phyloP scores from a whole-genome alignment of 208 protist genomes.

The Phytomonas sp. region DNA sequence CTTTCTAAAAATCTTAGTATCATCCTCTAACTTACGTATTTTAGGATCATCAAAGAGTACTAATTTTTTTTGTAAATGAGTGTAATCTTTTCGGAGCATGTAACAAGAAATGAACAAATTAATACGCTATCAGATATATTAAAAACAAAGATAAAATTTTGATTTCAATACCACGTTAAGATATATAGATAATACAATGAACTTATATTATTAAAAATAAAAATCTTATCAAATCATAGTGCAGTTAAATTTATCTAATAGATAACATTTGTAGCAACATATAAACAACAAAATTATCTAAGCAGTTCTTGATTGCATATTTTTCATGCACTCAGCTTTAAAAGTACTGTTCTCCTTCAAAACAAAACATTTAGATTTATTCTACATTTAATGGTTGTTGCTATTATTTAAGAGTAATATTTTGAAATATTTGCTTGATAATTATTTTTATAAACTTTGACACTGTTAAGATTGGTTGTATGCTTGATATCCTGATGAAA shows the following conservation, averaged over 20 bases:
- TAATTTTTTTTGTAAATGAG: not conserved
- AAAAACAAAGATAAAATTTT: not conserved
- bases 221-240: not conserved
- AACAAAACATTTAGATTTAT: constrained; percentile 6
- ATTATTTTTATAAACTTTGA: constrained; percentile 4
- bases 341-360: not conserved
- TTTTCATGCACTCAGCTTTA: not conserved
- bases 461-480: not conserved
- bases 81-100: not conserved
- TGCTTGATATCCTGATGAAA: not conserved
- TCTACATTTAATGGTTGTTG: constrained; percentile 8
- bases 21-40: not conserved
- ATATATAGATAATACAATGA: not conserved
- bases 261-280: not conserved
- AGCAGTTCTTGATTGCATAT: not conserved
- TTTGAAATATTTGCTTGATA: constrained; percentile 9
- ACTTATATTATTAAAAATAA: not conserved
- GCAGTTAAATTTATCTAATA: not conserved
- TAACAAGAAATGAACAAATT: not conserved
- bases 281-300: not conserved
- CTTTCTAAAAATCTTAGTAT: not conserved
- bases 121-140: not conserved
- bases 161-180: not conserved
- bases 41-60: not conserved
- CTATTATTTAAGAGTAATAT: constrained; percentile 12